phyloP scores from a whole-genome alignment of 805 yeast species.

The Kodamaea kakaduensis region DNA sequence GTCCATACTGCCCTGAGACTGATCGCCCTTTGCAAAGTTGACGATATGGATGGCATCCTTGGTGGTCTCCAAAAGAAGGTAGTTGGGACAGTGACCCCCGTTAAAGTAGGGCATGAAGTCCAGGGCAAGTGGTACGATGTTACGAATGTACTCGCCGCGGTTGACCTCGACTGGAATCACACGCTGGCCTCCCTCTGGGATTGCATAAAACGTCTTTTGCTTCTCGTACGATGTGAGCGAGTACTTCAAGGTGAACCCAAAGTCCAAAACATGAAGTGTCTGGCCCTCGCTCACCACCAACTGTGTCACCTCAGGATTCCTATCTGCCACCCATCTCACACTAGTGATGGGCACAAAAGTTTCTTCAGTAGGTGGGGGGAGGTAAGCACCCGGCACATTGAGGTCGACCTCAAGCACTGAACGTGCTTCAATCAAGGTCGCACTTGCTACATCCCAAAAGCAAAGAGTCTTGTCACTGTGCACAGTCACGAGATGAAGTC shows the following conservation, averaged over 20 bases:
- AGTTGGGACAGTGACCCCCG: conserved; percentile 75
- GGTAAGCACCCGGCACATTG: conserved; percentile 45
- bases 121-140: conserved; percentile 29
- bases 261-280: conserved; percentile 53
- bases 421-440: conserved; percentile 70
- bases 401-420: conserved; percentile 62
- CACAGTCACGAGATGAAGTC: conserved; percentile 73
- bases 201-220: conserved; percentile 73
- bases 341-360: conserved; percentile 43
- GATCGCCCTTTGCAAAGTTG: conserved; percentile 41
- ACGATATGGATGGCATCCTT: conserved; percentile 65
- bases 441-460: conserved; percentile 89
- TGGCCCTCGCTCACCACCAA: conserved; percentile 58
- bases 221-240: conserved; percentile 77
- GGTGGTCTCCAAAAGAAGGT: conserved; percentile 54
- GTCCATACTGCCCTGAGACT: conserved; percentile 18
- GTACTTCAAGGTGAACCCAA: conserved; percentile 77
- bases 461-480: conserved; percentile 82
- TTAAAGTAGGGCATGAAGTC: conserved; percentile 65
- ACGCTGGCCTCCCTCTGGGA: conserved; percentile 44
- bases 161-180: conserved; percentile 25
- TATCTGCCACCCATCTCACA: conserved; percentile 73
- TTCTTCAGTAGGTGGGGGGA: conserved; percentile 9
- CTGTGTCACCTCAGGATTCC: conserved; percentile 77
- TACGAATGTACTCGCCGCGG: conserved; percentile 24